A percentile compares a stretch with the other conserved stretches of the same genome.
phyloP scores from a whole-genome alignment of 2,329 filamentous ascomycete species.

The Cercospora canescens region DNA sequence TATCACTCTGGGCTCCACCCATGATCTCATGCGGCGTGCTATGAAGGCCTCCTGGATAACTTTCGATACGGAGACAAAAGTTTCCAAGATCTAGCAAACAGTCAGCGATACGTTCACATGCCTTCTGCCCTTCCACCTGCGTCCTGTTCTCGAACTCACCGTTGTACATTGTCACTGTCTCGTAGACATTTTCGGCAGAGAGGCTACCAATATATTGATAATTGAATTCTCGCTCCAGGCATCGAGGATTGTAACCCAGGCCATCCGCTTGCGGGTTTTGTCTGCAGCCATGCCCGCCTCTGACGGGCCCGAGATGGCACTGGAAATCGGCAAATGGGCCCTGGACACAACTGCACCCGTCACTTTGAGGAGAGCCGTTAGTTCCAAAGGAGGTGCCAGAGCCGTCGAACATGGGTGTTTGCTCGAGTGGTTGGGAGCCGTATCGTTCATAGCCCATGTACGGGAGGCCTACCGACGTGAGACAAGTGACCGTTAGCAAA shows the following conservation, averaged over 20 bases:
- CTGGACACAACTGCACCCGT: slow-evolving; percentile 56
- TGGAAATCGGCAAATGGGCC: slow-evolving; percentile 52
- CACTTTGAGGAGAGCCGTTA: slow-evolving; percentile 27
- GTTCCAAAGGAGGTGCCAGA: slow-evolving; percentile 43
- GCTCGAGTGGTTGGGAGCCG: slow-evolving; percentile 38
- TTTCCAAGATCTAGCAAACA: slow-evolving; percentile 1
- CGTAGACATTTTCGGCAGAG: slow-evolving; percentile 13
- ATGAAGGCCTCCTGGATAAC: slow-evolving; percentile 13
- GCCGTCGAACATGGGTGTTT: slow-evolving; percentile 58
- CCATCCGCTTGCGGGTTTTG: slow-evolving; percentile 36
- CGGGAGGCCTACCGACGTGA: slow-evolving; percentile 30
- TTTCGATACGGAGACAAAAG: slow-evolving; percentile 14
- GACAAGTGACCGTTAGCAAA: background rate
- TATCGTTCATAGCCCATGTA: slow-evolving; percentile 57
- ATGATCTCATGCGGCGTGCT: slow-evolving; percentile 26
- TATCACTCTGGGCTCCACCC: slow-evolving; percentile 49
- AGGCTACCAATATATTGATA: background rate
- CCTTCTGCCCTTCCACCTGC: background rate
- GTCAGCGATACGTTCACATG: too few species aligned
- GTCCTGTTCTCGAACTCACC: background rate
- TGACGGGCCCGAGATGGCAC: slow-evolving; percentile 52
- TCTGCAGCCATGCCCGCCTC: slow-evolving; percentile 23
- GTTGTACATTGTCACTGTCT: background rate
- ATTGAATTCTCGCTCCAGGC: slow-evolving; percentile 30
- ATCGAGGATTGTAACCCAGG: slow-evolving; percentile 36